Evolutionary conservation across 306 rosid species (phyloP), one percentile per base, ranked within the genome.

Genomic region (Chamaecrista fasciculata): DNA sequence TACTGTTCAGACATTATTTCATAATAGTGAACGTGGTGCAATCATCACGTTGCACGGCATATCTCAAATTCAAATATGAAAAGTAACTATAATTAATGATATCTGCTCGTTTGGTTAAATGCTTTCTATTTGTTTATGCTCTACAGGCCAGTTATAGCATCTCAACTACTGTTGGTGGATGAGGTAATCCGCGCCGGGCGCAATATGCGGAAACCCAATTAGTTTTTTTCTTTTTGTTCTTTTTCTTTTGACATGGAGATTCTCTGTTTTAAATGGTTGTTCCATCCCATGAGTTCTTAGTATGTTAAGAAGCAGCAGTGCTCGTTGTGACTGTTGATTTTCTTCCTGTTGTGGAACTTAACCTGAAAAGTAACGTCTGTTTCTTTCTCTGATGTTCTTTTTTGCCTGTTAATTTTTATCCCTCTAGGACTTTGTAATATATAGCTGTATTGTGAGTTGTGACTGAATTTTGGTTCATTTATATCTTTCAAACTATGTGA

Each of bases 121-220:
- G 20, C 28, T 48, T 69, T 36, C 39, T 34, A 14, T 60, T 23
- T 40, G 46, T 37, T 40, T 16, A 9, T 70, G 48, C 15, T 78
- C 33, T 80, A 59, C 95, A 94, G 98, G 86, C 99, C 99, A 6
- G 95, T 94, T 53, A 91, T 94, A 72, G 87, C 94, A 43, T 91
- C 97, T 39, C 99, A 94, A 59, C 73, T 94, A 84, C 85, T 94
- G 46, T 74, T 94, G 88, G 99, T 94, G 40, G 99, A 94, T 67
- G 99, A 94, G 86, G 96, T 94, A 11, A 91, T 94, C 60, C 97
- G 99, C 23, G 99, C 97, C n/a, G 99, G 99, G 39, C 92, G 92
- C 4, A 94, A 94, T 46, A 94, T 94, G 97, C 70, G 97, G 70
- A 94, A 91, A 76, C 99, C 99, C 44, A 85, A 26, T 11, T 94